Conservation (phyloP, 148 eudicot species). For the Persicaria tinctoria region DNA sequence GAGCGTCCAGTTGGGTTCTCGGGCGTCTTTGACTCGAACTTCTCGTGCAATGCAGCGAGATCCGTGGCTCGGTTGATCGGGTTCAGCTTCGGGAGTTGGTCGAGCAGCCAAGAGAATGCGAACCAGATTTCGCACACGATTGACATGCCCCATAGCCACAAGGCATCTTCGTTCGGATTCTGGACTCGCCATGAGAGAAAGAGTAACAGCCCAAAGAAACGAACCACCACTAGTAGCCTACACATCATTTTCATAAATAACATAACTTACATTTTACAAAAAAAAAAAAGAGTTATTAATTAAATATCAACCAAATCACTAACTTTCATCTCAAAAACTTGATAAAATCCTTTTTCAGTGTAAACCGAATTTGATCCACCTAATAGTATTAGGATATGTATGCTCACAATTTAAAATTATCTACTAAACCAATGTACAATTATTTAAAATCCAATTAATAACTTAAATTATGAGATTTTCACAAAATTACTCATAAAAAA, state of each 20-base stretch:
- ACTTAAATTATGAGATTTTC: no score
- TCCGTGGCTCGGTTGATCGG: slow-evolving; percentile 82
- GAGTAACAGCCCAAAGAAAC: slow-evolving; percentile 40
- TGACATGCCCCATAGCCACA: slow-evolving; percentile 81
- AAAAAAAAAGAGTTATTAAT: slow-evolving; percentile 12
- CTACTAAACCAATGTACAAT: no score
- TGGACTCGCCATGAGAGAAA: slow-evolving; percentile 59
- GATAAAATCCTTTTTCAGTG: no score
- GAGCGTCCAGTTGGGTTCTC: slow-evolving; percentile 71
- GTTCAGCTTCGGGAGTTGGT: slow-evolving; percentile 79
- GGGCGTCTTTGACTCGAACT: slow-evolving; percentile 53
- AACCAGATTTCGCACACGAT: slow-evolving; percentile 80
- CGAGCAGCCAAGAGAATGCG: slow-evolving; percentile 87
- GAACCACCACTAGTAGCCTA: slow-evolving; percentile 64
- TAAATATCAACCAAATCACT: background rate
- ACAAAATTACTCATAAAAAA: no score
- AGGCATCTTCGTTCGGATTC: slow-evolving; percentile 67
- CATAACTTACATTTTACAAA: slow-evolving; percentile 17
- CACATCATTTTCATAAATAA: slow-evolving; percentile 9
- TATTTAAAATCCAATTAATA: no score
- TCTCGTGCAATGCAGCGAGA: slow-evolving; percentile 56
- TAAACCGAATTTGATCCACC: no score
- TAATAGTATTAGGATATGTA: no score
- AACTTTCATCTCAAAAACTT: background rate
- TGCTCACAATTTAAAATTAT: no score